phyloP scores from a whole-genome alignment of 2,329 filamentous ascomycete genomes.

The Monilinia aucupariae region DNA sequence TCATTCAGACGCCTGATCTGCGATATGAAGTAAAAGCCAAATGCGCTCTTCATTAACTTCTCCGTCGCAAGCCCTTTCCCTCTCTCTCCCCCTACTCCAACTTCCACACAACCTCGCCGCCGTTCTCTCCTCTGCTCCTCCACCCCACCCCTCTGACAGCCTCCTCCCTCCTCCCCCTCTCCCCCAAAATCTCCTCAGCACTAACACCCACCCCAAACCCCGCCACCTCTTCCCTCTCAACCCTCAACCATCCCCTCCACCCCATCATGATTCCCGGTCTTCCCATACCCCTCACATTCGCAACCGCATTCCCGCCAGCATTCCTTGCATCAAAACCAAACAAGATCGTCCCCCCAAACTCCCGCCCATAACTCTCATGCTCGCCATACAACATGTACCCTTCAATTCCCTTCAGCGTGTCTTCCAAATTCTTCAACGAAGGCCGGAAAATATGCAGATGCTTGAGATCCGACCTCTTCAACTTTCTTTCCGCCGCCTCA shows the following conservation, averaged over 20 bases:
- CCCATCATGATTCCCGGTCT: constrained; percentile 21
- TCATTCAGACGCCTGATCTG: not conserved
- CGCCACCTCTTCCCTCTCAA: constrained; percentile 26
- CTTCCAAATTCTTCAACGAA: constrained; percentile 20
- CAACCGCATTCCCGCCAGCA: constrained; percentile 21
- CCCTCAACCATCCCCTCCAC: constrained; percentile 35
- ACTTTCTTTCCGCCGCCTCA: not conserved
- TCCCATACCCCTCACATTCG: constrained; percentile 12
- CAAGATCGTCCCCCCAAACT: constrained; percentile 32
- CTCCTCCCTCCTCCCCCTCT: constrained; percentile 23
- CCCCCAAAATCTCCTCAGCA: constrained; percentile 32
- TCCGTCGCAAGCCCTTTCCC: not conserved
- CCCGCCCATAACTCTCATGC: constrained; percentile 29
- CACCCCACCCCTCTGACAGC: constrained; percentile 27
- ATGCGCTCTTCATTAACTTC: not conserved
- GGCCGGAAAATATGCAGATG: constrained; percentile 33
- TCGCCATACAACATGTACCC: constrained; percentile 32
- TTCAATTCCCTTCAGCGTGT: constrained; percentile 28
- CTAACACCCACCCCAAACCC: constrained; percentile 28
- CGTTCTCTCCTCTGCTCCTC: constrained; percentile 25
- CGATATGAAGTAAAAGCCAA: not conserved
- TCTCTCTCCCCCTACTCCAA: constrained; percentile 6
- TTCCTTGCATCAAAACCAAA: constrained; percentile 26
- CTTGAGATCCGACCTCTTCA: constrained; percentile 20
- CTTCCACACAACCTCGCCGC: constrained; percentile 25